Percentiles rank a stretch among this genome's conserved stretches.
Conservation (phyloP, 2,329 filamentous ascomycete genomes). For the Pseudogymnoascus sp. region DNA sequence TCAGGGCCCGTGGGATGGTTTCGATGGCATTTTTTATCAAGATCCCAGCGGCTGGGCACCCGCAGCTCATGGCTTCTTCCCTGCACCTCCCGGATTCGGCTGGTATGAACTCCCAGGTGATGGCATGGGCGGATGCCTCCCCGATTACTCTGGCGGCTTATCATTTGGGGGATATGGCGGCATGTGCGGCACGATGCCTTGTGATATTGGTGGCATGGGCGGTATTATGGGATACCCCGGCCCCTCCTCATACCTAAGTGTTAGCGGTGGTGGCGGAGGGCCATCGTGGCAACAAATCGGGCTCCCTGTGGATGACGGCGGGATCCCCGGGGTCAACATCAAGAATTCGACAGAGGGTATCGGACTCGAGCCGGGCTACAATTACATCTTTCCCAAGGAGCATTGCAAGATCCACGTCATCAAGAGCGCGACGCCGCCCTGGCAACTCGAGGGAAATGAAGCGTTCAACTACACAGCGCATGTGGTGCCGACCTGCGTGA, state of each 20-base stretch:
- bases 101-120: conserved; percentile 3
- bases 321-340: conserved; percentile 47
- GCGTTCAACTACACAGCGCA: conserved; percentile 38
- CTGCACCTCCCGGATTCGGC: background rate
- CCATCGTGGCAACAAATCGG: conserved; percentile 6
- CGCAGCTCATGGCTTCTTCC: background rate
- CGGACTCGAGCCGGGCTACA: conserved; percentile 55
- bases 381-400: conserved; percentile 52
- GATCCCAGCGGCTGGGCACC: background rate
- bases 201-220: background rate
- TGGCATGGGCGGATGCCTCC: background rate
- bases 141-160: background rate
- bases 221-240: conserved; percentile 4
- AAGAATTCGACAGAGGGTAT: conserved; percentile 50
- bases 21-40: conserved; percentile 1
- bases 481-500: conserved; percentile 47
- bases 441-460: conserved; percentile 39
- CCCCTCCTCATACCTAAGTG: background rate
- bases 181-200: background rate
- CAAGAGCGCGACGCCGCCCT: conserved; percentile 41
- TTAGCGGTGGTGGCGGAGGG: background rate
- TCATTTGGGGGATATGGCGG: background rate
- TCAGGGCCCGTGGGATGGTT: conserved; percentile 15
- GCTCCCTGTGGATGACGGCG: conserved; percentile 8
- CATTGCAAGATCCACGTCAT: conserved; percentile 56